A percentile compares a stretch with the other conserved stretches of the same genome.
Evolutionary conservation across 441 rosid species (phyloP).

Genomic region (Populus hybrid): DNA sequence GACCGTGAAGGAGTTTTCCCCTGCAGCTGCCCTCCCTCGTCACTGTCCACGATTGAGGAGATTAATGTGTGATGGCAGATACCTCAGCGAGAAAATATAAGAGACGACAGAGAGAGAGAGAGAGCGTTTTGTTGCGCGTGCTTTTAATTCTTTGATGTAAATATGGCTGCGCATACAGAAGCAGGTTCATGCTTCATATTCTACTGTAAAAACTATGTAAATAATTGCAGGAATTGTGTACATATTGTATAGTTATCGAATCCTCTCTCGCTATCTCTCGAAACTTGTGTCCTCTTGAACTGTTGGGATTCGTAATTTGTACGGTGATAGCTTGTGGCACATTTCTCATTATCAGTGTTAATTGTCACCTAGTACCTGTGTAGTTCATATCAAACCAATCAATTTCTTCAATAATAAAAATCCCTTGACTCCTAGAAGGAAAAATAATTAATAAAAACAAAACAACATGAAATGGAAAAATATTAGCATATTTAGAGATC

Average conservation of each 20-base stretch:
- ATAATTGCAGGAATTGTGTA: slow-evolving; percentile 18
- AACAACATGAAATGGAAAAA: neutral
- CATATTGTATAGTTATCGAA: neutral
- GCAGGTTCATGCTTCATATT: slow-evolving; percentile 8
- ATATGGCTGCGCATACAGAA: slow-evolving; percentile 27
- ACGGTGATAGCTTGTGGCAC: neutral
- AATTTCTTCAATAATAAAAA: neutral
- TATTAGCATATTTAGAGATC: neutral
- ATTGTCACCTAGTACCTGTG: neutral
- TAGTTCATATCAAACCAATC: neutral
- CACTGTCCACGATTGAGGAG: neutral
- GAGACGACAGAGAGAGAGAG: neutral
- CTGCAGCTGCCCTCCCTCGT: neutral
- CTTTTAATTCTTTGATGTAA: slow-evolving; percentile 39
- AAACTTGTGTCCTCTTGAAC: neutral
- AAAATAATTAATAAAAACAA: no score
- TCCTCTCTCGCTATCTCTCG: neutral
- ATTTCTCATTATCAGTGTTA: neutral
- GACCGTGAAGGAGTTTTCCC: slow-evolving; percentile 4
- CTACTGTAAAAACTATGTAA: slow-evolving; percentile 24
- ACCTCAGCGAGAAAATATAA: neutral
- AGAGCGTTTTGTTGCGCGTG: neutral
- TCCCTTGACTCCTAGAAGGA: no score
- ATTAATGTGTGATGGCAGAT: slow-evolving; percentile 1
- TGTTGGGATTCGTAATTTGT: neutral